Percentiles rank a stretch among this genome's conserved stretches.
Conservation (phyloP, 83 land plant genomes). For the Isoetes engelmannii region DNA sequence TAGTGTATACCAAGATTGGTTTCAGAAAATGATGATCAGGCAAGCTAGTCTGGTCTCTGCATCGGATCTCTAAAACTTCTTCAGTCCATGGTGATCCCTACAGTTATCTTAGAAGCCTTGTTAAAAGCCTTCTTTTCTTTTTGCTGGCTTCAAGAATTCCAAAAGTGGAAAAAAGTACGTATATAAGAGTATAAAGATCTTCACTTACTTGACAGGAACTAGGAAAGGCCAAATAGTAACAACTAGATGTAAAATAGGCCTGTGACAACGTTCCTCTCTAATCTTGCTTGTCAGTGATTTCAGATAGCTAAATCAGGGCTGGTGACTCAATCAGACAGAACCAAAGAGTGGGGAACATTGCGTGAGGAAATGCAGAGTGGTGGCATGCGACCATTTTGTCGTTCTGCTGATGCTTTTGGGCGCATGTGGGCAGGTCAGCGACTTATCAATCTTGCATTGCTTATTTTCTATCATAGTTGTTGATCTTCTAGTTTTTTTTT, state of each 20-base stretch:
- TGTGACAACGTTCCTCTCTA: neutral
- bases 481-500: neutral
- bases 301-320: slow-evolving; percentile 33
- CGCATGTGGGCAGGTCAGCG: slow-evolving; percentile 32
- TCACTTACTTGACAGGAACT: neutral
- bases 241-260: neutral
- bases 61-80: neutral
- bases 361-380: slow-evolving; percentile 15
- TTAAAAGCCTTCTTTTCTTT: no score
- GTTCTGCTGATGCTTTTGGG: slow-evolving; percentile 13
- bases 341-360: slow-evolving; percentile 26
- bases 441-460: neutral
- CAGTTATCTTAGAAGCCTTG: no score
- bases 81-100: neutral
- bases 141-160: no score
- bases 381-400: slow-evolving; percentile 27
- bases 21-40: neutral
- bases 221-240: neutral
- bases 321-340: slow-evolving; percentile 21
- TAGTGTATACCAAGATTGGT: neutral
- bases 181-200: neutral
- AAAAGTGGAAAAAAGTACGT: neutral
- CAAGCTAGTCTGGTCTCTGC: neutral
- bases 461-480: neutral
- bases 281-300: neutral